Conservation (phyloP, 345 rosid species). For the Xanthoceras sorbifolium region DNA sequence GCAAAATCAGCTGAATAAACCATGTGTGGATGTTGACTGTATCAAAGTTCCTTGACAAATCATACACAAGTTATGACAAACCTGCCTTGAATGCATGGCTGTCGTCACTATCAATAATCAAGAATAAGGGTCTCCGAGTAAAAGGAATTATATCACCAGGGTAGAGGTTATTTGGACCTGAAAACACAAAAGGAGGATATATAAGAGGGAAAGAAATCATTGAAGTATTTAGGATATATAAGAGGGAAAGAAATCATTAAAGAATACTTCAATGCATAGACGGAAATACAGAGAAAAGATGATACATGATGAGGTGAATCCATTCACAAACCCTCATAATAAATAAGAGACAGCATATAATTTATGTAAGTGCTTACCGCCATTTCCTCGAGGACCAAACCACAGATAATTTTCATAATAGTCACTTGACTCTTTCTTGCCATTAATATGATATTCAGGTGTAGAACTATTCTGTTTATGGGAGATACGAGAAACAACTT, state of each 20-base stretch:
- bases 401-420: constrained; percentile 52
- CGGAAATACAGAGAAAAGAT: background rate
- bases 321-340: background rate
- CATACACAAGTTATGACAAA: constrained; percentile 80
- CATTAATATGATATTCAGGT: constrained; percentile 57
- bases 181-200: constrained; percentile 20
- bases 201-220: background rate
- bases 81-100: constrained; percentile 99
- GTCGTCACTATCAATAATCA: constrained; percentile 91
- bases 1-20: background rate
- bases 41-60: constrained; percentile 17
- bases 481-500: constrained; percentile 46
- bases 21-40: background rate
- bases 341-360: constrained; percentile 5
- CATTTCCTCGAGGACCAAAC: constrained; percentile 76
- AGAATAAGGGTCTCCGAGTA: constrained; percentile 87
- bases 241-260: background rate
- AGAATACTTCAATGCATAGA: background rate
- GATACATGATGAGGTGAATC: background rate
- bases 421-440: constrained; percentile 44
- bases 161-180: constrained; percentile 78
- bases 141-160: constrained; percentile 97
- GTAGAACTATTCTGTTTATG: constrained; percentile 49
- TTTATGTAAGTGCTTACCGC: constrained; percentile 52
- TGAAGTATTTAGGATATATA: constrained; percentile 5